Base-by-base conservation (phyloP, 2,329 filamentous ascomycete species). In the Botrytis tulipae region DNA sequence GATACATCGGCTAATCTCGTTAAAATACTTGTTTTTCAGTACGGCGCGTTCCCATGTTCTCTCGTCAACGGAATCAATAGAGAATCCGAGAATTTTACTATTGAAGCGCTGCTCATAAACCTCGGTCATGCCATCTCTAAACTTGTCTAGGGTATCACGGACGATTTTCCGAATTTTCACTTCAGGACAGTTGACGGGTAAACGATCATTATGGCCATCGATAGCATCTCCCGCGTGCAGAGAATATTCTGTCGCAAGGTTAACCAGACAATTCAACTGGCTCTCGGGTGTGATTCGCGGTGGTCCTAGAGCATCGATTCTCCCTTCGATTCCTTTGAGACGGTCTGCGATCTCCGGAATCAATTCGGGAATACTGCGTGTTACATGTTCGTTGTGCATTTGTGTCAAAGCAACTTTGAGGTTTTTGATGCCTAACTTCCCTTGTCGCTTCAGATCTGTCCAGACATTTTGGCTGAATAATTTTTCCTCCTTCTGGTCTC, bases 351-450 rank as follows among this genome's bases (percentile, higher is more conserved):
- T 71, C 29, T 71, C 69, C 2, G 69, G 69, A 37, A 73, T 73
- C 7, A 70, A 44, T n/a, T 73, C 66, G 16, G 72, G 72, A 29
- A 73, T 73, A 48, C 57, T 70, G n/a, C 57, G 63, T 6, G 65
- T 73, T 4, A 73, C 71, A 46, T 66, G 44, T 57, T 63, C 69
- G 22, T 71, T 71, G 18, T 71, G 69, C 69, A 71, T 71, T 63
- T 25, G 40, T 9, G 57, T 71, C 44, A 71, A 22, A 3, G 69
- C 69, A 16, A 25, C 32, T 63, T 62, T 71, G 22, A 71, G 32
- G 25, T 63, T 63, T 25, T 32, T 54, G 57, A 63, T 63, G 6
- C 69, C 69, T 16, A 71, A 59, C 14, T 71, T 37, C 0, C 42
- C 14, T 0, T 59, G 42, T 42, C 69, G 32, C 8, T 40, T 9